A percentile compares a stretch with the other conserved stretches of the same genome.
These are phyloP conservation scores for Trichophyton mentagrophytes DNA, from an alignment of 2,329 filamentous ascomycete genomes.

Conservation along the genomic window DNA sequence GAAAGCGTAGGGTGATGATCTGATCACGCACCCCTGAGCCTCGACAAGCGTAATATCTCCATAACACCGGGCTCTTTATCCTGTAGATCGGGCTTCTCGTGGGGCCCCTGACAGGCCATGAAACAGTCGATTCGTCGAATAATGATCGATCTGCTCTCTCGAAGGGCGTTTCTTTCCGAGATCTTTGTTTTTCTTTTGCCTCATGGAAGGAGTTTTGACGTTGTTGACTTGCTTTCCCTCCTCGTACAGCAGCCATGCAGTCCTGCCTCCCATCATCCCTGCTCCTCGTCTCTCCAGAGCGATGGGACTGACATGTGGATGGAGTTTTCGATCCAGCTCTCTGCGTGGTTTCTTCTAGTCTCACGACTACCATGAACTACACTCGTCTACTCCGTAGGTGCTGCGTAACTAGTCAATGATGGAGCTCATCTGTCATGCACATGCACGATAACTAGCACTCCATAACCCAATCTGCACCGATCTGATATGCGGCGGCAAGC, in stretches of 20 bases:
- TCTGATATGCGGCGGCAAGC: too few species aligned
- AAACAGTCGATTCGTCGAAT: background rate
- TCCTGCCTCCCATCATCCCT: background rate
- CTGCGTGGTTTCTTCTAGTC: too few species aligned
- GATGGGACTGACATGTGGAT: too few species aligned
- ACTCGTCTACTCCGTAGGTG: too few species aligned
- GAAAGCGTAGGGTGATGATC: background rate
- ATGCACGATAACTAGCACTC: too few species aligned
- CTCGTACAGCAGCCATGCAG: background rate
- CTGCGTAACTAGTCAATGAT: too few species aligned
- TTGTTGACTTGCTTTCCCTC: background rate
- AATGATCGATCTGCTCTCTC: background rate
- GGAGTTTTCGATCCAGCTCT: too few species aligned
- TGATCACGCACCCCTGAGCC: background rate
- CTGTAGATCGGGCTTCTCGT: background rate
- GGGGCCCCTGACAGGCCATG: background rate
- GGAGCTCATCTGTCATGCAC: too few species aligned
- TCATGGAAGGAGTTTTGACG: background rate
- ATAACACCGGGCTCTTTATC: background rate
- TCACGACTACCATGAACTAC: too few species aligned
- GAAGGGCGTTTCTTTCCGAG: background rate
- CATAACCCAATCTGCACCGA: too few species aligned
- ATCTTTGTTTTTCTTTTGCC: background rate
- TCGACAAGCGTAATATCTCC: background rate
- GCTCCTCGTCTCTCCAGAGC: too few species aligned